These are phyloP conservation scores for Didymella lethalis DNA, from an alignment of 2,329 filamentous ascomycete species.

Conservation along the genomic window DNA sequence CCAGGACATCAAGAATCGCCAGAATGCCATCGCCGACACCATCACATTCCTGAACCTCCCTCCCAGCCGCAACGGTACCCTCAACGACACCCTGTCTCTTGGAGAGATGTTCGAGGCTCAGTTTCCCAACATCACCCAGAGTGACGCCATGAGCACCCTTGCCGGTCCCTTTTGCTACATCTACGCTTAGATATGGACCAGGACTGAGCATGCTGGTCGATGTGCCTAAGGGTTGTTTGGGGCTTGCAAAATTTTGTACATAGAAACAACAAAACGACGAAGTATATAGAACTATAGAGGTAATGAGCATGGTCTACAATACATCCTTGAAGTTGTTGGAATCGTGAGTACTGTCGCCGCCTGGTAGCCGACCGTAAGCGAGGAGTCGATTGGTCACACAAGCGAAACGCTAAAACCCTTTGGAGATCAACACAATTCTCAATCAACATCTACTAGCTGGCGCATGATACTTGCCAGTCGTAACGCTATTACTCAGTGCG, in stretches of 20 bases:
- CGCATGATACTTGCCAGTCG: background rate
- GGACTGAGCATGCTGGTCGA: background rate
- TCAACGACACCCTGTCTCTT: slow-evolving; percentile 55
- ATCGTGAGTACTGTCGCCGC: background rate
- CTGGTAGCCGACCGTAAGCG: background rate
- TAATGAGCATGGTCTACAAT: background rate
- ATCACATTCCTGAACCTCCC: slow-evolving; percentile 56
- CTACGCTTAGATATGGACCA: slow-evolving; percentile 40
- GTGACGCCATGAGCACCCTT: slow-evolving; percentile 54
- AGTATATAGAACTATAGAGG: background rate
- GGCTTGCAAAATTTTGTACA: background rate
- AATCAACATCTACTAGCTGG: background rate
- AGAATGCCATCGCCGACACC: slow-evolving; percentile 54
- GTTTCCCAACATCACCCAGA: slow-evolving; percentile 19
- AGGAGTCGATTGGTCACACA: background rate
- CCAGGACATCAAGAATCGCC: slow-evolving; percentile 50
- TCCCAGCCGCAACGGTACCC: slow-evolving; percentile 54
- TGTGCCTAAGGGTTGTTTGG: background rate
- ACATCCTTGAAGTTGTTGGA: background rate
- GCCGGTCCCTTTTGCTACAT: slow-evolving; percentile 59
- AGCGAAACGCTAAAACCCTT: background rate
- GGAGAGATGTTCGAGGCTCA: slow-evolving; percentile 49
- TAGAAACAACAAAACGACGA: background rate
- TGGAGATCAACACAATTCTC: background rate
- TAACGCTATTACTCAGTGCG: background rate